Evolutionary conservation across 2,329 filamentous ascomycete genomes (phyloP), one percentile per base, ranked within the genome.

Genomic region (Lomentospora prolificans): DNA sequence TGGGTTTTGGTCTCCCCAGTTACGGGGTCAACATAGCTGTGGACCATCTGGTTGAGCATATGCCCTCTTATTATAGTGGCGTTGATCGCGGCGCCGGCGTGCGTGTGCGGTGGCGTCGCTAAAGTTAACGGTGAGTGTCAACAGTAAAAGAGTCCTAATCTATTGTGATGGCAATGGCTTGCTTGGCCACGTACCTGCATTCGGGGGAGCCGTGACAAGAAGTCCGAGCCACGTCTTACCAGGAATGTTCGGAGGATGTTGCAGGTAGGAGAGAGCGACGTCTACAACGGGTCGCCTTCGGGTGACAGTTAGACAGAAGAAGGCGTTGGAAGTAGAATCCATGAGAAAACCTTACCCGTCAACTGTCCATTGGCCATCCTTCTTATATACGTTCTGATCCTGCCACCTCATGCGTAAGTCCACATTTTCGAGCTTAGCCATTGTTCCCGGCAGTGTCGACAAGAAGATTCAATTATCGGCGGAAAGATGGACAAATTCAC

Each of bases 1-100:
- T 62, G 61, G 8, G 50, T 31, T 24, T n/a, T 10, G 17, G 22
- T 28, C 14, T 51, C 25, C 12, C 50, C 50, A 5, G 50, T 36
- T 22, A 24, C 30, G 30, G 28, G 50, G 17, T 52, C 50, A 19
- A 12, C 10, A 19, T 39, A 17, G 17, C 28, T 17, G 50, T 52
- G 50, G 50, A 52, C 28, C 62, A 64, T 64, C 57, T 62, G 60
- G 61, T 62, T 64, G 19, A 63, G 57, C 9, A 64, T 41, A 7
- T 55, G 50, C 27, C 62, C 62, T 24, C 60, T 52, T 46, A 61
- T 54, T n/a, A 61, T 58, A 17, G 52, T 51, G 4, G 56, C 62
- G 4, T 55, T 52, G 33, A 62, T 56, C 6, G 61, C 56, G 12
- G 62, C 62, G 17, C 59, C 61, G 10, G 56, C 61, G 53, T 64